Base-by-base conservation (phyloP, 148 eudicot genomes). In the Arbutus unedo region DNA sequence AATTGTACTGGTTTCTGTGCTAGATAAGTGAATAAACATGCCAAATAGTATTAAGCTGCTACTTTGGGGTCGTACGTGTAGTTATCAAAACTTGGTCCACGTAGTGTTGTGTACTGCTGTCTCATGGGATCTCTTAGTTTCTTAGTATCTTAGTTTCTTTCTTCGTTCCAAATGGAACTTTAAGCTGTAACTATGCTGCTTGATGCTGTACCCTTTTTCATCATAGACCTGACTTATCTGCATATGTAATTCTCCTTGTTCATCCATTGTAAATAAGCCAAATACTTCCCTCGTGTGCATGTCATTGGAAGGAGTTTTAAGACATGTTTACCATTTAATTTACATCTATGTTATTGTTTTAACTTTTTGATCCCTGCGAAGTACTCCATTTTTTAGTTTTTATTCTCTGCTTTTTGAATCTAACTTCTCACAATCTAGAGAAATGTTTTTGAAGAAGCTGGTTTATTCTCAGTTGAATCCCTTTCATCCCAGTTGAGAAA, bases 121-220 rank as follows among this genome's bases (percentile, higher is more conserved):
- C 10, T 60, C 55, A 11, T 16, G 74, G 23, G 48, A 80, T 80
- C 5, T 80, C 5, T 48, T 38, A 38, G 2, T 49, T 6, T 79
- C 72, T 8, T 66, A 14, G 19, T 31, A 31, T 79, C 62, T 48
- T 11, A 79, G 6, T 62, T 62, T 45, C 41, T 31, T 44, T 78
- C 47, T 44, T 78, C 47, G 55, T 31, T 79, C 11, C 74, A 79
- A 73, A 48, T 62, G 73, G 51, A 79, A 49, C 43, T 49, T 50
- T 49, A 38, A 18, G 62, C 44, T 70, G 38, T 31, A 31, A 31
- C 50, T 41, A 49, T 25, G 25, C 23, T 79, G 73, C 74, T 21
- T 64, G 31, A 62, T 11, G 47, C 8, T 50, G 60, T 75, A 80
- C 5, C 16, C 25, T 68, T 66, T 2, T 8, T 47, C 3, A 41